Evolutionary conservation across 768 basidiomycete species (phyloP).

Genomic region (Russula foetens): DNA sequence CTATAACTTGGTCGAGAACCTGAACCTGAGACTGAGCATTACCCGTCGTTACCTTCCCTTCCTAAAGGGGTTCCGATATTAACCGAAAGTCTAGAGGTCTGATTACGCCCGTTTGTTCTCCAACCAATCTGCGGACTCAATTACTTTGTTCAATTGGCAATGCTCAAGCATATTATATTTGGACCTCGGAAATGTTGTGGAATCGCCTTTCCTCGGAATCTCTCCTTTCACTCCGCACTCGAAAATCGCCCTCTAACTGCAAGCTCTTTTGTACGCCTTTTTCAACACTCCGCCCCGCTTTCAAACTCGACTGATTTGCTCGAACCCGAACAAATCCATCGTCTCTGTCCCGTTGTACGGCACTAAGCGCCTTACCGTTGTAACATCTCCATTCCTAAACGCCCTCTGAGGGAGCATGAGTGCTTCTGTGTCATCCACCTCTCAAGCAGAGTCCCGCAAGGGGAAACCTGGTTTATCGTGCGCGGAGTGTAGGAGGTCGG

Average conservation of each 20-base stretch:
- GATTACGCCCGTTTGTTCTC: too few relatives aligned
- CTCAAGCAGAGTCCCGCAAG: conserved; percentile 11
- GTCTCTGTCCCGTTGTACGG: too few relatives aligned
- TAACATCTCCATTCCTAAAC: background rate
- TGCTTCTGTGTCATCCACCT: background rate
- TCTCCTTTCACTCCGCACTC: background rate
- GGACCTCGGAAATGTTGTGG: conserved; percentile 9
- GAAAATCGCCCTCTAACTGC: background rate
- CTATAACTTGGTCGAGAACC: too few relatives aligned
- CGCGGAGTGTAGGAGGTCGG: conserved; percentile 44
- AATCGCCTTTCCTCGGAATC: background rate
- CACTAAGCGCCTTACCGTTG: background rate
- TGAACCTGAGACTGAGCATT: too few relatives aligned
- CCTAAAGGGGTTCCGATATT: too few relatives aligned
- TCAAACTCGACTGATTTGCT: background rate
- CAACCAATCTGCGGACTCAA: too few relatives aligned
- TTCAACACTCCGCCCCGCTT: background rate
- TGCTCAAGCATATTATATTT: background rate
- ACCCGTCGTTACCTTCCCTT: too few relatives aligned
- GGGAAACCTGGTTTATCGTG: conserved; percentile 39
- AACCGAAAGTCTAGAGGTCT: too few relatives aligned
- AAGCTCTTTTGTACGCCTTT: background rate
- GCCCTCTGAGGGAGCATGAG: conserved; percentile 3
- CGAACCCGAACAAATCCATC: background rate
- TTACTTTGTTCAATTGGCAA: background rate